Base-by-base conservation (phyloP, 306 rosid species). In the Cucurbita pepo region DNA sequence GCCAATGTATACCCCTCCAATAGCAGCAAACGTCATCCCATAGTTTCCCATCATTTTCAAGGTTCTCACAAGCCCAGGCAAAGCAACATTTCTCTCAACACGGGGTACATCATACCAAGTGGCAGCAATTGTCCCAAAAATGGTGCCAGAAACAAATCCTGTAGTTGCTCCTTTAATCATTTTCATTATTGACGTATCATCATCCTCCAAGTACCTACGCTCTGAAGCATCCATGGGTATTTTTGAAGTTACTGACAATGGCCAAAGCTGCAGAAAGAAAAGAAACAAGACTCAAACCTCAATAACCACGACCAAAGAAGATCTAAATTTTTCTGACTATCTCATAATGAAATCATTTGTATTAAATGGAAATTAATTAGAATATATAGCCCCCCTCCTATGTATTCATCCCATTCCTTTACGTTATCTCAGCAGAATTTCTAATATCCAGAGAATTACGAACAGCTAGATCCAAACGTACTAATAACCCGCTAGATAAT, bases 91-190 rank as follows among this genome's bases (percentile, higher is more conserved):
- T 81, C 95, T 90, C 88, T 94, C 99, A 30, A 94, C 99, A 74
- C 99, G 97, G 77, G 97, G 97, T 72, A 94, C 96, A 73, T 94
- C 99, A 37, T 85, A 53, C 99, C 99, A 94, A 63, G 95, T 87
- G 41, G 97, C 99, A 75, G 81, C 97, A 15, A 87, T 71, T 76
- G 99, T 86, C 50, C 99, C 99, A 83, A 87, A 94, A 72, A 94
- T 78, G 21, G 95, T 87, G 54, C 97, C 99, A 21, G 96, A 18
- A 73, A 82, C 88, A 36, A 94, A 86, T 75, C 99, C 99, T 25
- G 81, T 85, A 0, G 96, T 91, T 15, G 99, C 95, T 65, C 96
- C 99, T 85, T 91, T 91, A 15, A 86, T 41, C 55, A 92, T 89
- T 84, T 91, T 94, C 91, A 83, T 80, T 16, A 72, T 13, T 47